These are phyloP conservation scores for Salix viminalis DNA, from an alignment of 345 rosid genomes.

Conservation along the genomic window DNA sequence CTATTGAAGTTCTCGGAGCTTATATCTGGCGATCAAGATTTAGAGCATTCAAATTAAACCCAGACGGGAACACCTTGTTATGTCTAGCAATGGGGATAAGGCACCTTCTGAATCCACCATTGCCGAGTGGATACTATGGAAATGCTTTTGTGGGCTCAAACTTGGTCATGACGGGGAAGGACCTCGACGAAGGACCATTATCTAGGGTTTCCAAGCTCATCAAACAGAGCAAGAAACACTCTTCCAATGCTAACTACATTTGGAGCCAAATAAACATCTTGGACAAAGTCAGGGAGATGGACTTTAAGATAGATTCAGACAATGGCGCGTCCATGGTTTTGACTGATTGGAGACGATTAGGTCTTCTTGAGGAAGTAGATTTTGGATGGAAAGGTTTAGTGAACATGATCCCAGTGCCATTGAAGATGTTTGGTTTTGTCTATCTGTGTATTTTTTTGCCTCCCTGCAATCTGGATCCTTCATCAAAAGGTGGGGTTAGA, in stretches of 20 bases:
- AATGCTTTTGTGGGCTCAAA: slow-evolving; percentile 50
- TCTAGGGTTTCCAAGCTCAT: slow-evolving; percentile 30
- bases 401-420: slow-evolving; percentile 47
- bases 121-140: slow-evolving; percentile 49
- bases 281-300: slow-evolving; percentile 28
- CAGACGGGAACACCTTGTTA: slow-evolving; percentile 32
- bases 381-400: slow-evolving; percentile 47
- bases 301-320: slow-evolving; percentile 23
- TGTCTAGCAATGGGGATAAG: slow-evolving; percentile 42
- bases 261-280: slow-evolving; percentile 11
- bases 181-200: slow-evolving; percentile 28
- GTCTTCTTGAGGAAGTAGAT: slow-evolving; percentile 41
- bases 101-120: slow-evolving; percentile 34
- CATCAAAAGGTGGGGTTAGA: slow-evolving; percentile 48
- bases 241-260: slow-evolving; percentile 23
- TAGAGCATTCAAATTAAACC: slow-evolving; percentile 39
- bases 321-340: slow-evolving; percentile 36
- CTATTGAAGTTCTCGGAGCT: slow-evolving; percentile 47
- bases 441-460: slow-evolving; percentile 49
- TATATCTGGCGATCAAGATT: slow-evolving; percentile 51
- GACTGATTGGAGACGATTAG: slow-evolving; percentile 59
- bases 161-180: slow-evolving; percentile 26
- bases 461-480: slow-evolving; percentile 20
- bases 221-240: slow-evolving; percentile 35
- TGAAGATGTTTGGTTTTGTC: slow-evolving; percentile 35